A percentile compares a stretch with the other conserved stretches of the same genome.
Conservation (phyloP, 768 basidiomycete species). For the Pholiota conissans region DNA sequence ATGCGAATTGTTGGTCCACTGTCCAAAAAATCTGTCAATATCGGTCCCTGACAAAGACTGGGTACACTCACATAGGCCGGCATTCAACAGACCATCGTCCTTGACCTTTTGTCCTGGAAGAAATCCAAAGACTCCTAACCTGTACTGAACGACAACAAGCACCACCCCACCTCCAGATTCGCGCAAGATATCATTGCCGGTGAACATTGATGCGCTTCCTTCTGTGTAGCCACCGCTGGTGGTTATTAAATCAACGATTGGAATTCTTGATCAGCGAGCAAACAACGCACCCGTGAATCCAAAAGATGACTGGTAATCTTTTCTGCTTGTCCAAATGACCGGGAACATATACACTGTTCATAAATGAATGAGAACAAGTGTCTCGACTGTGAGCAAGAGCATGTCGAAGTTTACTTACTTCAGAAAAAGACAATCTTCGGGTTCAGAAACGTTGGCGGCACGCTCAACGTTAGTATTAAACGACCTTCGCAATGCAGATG, state of each 20-base stretch:
- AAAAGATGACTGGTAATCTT: constrained; percentile 39
- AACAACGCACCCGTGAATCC: constrained; percentile 40
- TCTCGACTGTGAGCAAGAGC: no score
- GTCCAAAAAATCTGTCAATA: neutral
- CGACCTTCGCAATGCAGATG: neutral
- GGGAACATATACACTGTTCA: constrained; percentile 35
- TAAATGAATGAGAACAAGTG: neutral
- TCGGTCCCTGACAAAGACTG: no score
- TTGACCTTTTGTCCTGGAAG: constrained; percentile 43
- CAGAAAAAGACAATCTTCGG: constrained; percentile 44
- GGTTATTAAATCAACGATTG: neutral
- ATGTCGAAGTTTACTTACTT: constrained; percentile 24
- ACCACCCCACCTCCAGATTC: constrained; percentile 35
- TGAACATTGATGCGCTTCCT: constrained; percentile 28
- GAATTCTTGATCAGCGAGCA: neutral
- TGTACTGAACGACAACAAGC: constrained; percentile 41
- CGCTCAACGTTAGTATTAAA: neutral
- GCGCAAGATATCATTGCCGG: constrained; percentile 36
- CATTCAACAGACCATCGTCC: constrained; percentile 43
- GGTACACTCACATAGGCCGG: constrained; percentile 41
- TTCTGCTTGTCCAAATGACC: constrained; percentile 25
- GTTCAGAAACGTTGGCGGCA: neutral
- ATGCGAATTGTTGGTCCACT: constrained; percentile 46
- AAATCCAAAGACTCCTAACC: constrained; percentile 47
- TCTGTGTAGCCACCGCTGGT: constrained; percentile 32